Conservation (phyloP, 2,329 filamentous ascomycete species). For the Curvularia sp. region DNA sequence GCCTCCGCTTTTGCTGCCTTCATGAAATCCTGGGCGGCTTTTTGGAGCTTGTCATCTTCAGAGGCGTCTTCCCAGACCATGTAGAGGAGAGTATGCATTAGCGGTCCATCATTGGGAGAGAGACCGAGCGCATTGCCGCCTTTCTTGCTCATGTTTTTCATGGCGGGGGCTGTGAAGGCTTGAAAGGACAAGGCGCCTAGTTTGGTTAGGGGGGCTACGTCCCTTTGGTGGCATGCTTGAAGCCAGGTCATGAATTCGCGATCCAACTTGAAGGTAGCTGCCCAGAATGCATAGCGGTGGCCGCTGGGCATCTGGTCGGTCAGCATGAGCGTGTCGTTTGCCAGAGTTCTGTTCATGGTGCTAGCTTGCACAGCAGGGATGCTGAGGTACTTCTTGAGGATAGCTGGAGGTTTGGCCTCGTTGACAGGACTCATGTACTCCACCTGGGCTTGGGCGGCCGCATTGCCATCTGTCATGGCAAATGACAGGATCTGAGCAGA, state of each 20-base stretch:
- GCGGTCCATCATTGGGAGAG: slow-evolving; percentile 23
- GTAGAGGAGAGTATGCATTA: slow-evolving; percentile 28
- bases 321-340: slow-evolving; percentile 36
- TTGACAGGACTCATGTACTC: slow-evolving; percentile 25
- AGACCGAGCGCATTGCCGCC: slow-evolving; percentile 43
- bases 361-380: slow-evolving; percentile 27
- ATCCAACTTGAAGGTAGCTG: slow-evolving; percentile 37
- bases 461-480: slow-evolving; percentile 19
- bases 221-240: slow-evolving; percentile 19
- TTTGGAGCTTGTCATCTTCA: slow-evolving; percentile 12
- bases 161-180: slow-evolving; percentile 31
- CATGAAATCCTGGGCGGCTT: slow-evolving; percentile 26
- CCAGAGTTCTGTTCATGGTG: slow-evolving; percentile 27
- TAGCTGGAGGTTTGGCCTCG: slow-evolving; percentile 34
- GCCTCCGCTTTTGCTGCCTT: slow-evolving; percentile 28
- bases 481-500: slow-evolving; percentile 33
- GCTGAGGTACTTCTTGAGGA: slow-evolving; percentile 25
- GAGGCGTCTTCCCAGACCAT: slow-evolving; percentile 23
- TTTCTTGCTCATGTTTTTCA: slow-evolving; percentile 34
- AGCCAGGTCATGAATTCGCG: slow-evolving; percentile 29
- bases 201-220: slow-evolving; percentile 25
- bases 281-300: slow-evolving; percentile 39
- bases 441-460: slow-evolving; percentile 27
- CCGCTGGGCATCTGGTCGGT: slow-evolving; percentile 43
- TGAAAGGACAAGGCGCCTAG: slow-evolving; percentile 34